Evolutionary conservation across 2,329 filamentous ascomycete genomes (phyloP).

Genomic region (Hypoxylon sp.): DNA sequence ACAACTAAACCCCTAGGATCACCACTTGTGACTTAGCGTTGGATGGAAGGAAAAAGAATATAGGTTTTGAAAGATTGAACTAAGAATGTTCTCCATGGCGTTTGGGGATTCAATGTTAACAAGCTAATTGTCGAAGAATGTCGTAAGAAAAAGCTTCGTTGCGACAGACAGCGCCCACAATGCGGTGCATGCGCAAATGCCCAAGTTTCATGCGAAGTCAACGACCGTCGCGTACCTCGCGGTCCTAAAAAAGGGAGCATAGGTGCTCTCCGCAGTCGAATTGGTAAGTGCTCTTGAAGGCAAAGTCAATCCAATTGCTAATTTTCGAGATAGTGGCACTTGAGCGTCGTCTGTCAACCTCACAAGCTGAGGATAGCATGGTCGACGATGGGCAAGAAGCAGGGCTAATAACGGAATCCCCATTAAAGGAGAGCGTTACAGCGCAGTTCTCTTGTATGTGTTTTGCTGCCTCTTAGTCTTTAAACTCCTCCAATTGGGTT

Average conservation of each 20-base stretch:
- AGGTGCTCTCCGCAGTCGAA: slow-evolving; percentile 33
- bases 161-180: slow-evolving; percentile 34
- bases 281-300: slow-evolving; percentile 17
- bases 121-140: slow-evolving; percentile 21
- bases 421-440: slow-evolving; percentile 16
- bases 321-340: slow-evolving; percentile 26
- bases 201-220: slow-evolving; percentile 34
- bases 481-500: slow-evolving; percentile 1
- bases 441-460: slow-evolving; percentile 28
- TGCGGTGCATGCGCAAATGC: slow-evolving; percentile 34
- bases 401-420: slow-evolving; percentile 11
- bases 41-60: background rate
- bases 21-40: slow-evolving; percentile 12
- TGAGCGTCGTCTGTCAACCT: slow-evolving; percentile 32
- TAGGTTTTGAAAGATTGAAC: slow-evolving; percentile 2
- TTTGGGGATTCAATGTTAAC: slow-evolving; percentile 21
- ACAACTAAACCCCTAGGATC: slow-evolving; percentile 27
- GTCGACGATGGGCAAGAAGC: slow-evolving; percentile 16
- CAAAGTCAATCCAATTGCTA: slow-evolving; percentile 6
- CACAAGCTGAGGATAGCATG: slow-evolving; percentile 26
- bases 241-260: slow-evolving; percentile 36
- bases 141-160: slow-evolving; percentile 36
- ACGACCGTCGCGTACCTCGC: slow-evolving; percentile 33
- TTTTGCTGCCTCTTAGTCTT: slow-evolving; percentile 1
- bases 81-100: background rate